Percentiles rank a stretch among this genome's conserved stretches.
Evolutionary conservation across 139 green algal species (phyloP).

Genomic region (Deuterostichococcus epilithicus): DNA sequence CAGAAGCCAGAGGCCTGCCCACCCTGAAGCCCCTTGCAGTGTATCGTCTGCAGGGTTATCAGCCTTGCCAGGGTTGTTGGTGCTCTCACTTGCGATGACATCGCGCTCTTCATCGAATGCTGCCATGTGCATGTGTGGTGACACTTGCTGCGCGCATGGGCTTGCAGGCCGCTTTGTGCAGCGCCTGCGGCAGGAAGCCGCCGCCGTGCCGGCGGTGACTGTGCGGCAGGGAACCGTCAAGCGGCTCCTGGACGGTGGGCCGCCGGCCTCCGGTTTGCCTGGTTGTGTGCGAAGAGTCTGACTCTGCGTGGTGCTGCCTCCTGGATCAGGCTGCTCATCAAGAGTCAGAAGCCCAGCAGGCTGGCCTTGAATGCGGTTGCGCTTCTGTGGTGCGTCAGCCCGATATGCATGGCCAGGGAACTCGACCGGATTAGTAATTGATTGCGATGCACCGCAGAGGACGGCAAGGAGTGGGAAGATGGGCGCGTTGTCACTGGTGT

Average conservation of each 20-base stretch:
- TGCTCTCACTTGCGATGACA: no score
- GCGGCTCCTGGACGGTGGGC: constrained; percentile 66
- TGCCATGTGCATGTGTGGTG: not conserved
- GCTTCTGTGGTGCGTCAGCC: no score
- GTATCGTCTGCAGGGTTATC: no score
- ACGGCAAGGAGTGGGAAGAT: constrained; percentile 67
- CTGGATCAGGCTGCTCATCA: no score
- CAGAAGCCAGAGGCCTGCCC: no score
- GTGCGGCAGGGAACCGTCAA: constrained; percentile 69
- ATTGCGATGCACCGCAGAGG: constrained; percentile 35
- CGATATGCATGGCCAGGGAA: no score
- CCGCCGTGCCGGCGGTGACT: constrained; percentile 44
- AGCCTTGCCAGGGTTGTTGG: no score
- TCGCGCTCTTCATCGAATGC: no score
- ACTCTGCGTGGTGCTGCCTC: not conserved
- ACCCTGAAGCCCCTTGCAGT: no score
- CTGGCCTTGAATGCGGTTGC: not conserved
- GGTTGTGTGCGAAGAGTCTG: no score
- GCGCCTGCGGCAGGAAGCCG: constrained; percentile 68
- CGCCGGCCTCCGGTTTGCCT: not conserved
- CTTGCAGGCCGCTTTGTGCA: constrained; percentile 88
- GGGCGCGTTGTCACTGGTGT: constrained; percentile 85
- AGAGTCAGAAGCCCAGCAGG: no score
- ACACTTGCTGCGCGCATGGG: not conserved
- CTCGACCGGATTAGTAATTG: not conserved